Conservation (phyloP, 225 moss, liverwort and hornwort genomes). For the Climacium dendroides region DNA sequence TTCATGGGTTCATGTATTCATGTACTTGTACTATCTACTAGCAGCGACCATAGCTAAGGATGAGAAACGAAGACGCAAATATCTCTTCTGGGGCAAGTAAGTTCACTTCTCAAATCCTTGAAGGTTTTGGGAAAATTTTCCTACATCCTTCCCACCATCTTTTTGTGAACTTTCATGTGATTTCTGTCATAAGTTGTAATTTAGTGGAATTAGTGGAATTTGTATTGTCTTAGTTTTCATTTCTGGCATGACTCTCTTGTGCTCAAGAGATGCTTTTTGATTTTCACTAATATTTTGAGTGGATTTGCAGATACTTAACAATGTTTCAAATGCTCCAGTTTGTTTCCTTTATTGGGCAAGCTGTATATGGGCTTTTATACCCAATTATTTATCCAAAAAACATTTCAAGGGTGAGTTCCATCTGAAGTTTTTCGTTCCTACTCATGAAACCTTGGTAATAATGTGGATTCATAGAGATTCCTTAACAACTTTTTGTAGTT, state of each 20-base stretch:
- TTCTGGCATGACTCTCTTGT: neutral
- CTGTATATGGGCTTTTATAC: conserved; percentile 31
- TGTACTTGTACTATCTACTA: conserved; percentile 84
- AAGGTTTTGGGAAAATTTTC: neutral
- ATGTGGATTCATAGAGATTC: neutral
- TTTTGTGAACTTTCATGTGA: neutral
- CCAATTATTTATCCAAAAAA: conserved; percentile 33
- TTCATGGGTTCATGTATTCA: conserved; percentile 68
- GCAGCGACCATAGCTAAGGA: conserved; percentile 66
- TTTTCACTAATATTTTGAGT: neutral
- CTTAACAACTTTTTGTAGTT: neutral
- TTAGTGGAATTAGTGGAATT: neutral
- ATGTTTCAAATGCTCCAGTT: conserved; percentile 87
- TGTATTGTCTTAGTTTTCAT: neutral
- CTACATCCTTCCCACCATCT: neutral
- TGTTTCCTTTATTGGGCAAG: conserved; percentile 61
- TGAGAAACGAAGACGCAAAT: conserved; percentile 58
- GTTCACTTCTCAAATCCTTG: neutral
- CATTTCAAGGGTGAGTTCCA: conserved; percentile 44
- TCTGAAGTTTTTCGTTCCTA: neutral
- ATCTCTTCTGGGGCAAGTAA: conserved; percentile 95
- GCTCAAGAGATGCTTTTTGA: too few species aligned
- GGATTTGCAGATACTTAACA: conserved; percentile 62
- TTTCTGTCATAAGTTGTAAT: neutral
- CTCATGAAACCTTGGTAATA: neutral